Evolutionary conservation across 805 yeast genomes (phyloP).

Genomic region (Candida nemodendra): DNA sequence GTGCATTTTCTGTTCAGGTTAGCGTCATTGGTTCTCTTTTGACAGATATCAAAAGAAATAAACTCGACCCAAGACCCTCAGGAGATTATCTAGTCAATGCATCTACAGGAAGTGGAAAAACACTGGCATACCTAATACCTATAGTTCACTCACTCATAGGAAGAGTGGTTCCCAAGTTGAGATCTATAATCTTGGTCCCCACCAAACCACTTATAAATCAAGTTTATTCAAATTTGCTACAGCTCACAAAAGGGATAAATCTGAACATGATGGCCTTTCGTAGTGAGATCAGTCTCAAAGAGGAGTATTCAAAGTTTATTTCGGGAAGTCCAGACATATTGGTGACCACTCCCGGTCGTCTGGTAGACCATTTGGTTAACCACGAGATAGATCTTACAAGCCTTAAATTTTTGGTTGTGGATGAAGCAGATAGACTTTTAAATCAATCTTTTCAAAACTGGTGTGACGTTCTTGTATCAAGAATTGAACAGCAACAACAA

Average conservation of each 20-base stretch:
- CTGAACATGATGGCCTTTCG: constrained; percentile 63
- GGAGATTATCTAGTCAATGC: constrained; percentile 90
- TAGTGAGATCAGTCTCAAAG: constrained; percentile 50
- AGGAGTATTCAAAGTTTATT: constrained; percentile 56
- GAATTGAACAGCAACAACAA: constrained; percentile 37
- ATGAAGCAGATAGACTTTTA: constrained; percentile 79
- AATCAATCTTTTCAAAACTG: constrained; percentile 94
- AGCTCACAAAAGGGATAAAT: constrained; percentile 64
- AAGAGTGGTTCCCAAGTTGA: constrained; percentile 66
- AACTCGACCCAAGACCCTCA: constrained; percentile 47
- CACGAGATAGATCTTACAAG: constrained; percentile 46
- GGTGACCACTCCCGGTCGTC: constrained; percentile 74
- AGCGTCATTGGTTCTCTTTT: constrained; percentile 58
- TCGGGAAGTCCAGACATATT: constrained; percentile 58
- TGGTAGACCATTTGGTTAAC: constrained; percentile 67
- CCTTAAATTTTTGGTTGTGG: constrained; percentile 65
- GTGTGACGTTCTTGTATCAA: constrained; percentile 57
- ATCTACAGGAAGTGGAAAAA: constrained; percentile 94
- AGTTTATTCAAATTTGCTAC: constrained; percentile 63
- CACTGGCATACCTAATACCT: constrained; percentile 85
- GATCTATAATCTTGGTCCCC: constrained; percentile 84
- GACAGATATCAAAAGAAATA: constrained; percentile 39
- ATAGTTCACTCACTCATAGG: constrained; percentile 63
- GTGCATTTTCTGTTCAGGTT: constrained; percentile 78
- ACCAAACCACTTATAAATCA: constrained; percentile 85